Conservation (phyloP, 2,329 filamentous ascomycete genomes). For the Fusarium sp. region DNA sequence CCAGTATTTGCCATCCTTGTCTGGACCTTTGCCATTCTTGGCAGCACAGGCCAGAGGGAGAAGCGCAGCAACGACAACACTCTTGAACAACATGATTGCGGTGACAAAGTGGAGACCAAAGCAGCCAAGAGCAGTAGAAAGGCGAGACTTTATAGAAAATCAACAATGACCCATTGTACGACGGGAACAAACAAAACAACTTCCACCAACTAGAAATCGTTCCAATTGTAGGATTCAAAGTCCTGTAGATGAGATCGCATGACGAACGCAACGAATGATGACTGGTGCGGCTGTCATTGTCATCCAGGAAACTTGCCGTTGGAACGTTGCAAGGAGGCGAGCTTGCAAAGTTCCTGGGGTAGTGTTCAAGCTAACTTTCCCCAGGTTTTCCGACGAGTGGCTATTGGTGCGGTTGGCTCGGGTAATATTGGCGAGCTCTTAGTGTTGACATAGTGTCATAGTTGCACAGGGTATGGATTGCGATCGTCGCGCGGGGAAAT, state of each 20-base stretch:
- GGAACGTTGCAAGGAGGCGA: conserved; percentile 16
- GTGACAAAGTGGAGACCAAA: conserved; percentile 15
- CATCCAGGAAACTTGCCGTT: conserved; percentile 18
- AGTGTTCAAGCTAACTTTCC: conserved; percentile 34
- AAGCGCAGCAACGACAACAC: conserved; percentile 30
- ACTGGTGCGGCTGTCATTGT: conserved; percentile 38
- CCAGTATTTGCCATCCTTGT: conserved; percentile 79
- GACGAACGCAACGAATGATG: conserved; percentile 25
- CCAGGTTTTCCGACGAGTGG: conserved; percentile 29
- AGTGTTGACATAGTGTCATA: conserved; percentile 2
- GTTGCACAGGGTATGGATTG: conserved; percentile 31
- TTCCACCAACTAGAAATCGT: conserved; percentile 24
- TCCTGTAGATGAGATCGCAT: conserved; percentile 21
- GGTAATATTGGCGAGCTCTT: conserved; percentile 28
- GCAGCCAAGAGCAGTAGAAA: not conserved
- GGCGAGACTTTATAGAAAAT: conserved; percentile 33
- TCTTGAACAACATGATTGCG: conserved; percentile 40
- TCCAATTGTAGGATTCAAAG: conserved; percentile 11
- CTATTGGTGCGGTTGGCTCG: conserved; percentile 39
- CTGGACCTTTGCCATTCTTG: conserved; percentile 56
- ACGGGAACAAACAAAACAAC: conserved; percentile 2
- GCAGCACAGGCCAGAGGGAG: conserved; percentile 33
- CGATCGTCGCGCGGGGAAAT: conserved; percentile 43
- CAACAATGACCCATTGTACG: not conserved
- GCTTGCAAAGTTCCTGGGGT: conserved; percentile 20